A percentile compares a stretch with the other conserved stretches of the same genome.
These are phyloP conservation scores for Lichtheimia hyalospora DNA, from an alignment of 371 early-diverging fungal genomes.

Conservation along the genomic window DNA sequence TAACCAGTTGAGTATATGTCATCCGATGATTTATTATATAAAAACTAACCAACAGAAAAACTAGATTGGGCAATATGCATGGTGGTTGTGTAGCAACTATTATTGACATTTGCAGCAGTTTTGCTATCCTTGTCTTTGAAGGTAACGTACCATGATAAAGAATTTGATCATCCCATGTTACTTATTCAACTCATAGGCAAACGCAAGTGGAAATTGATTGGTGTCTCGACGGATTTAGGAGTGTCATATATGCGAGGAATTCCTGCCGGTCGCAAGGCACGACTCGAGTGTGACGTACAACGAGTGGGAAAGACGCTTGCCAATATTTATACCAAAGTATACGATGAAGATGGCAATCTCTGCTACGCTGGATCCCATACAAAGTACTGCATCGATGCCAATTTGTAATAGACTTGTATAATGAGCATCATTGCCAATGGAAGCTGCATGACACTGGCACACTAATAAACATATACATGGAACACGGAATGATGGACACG, in stretches of 20 bases:
- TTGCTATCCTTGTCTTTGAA: constrained; percentile 24
- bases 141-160: constrained; percentile 6
- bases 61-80: constrained; percentile 34
- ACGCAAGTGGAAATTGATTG: constrained; percentile 27
- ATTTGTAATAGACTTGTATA: too few relatives aligned
- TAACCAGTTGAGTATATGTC: constrained; percentile 22
- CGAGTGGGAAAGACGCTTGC: constrained; percentile 36
- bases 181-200: constrained; percentile 11
- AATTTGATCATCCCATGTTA: background rate
- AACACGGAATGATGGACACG: too few relatives aligned
- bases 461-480: too few relatives aligned
- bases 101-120: constrained; percentile 49
- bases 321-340: constrained; percentile 37
- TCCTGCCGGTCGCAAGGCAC: constrained; percentile 24
- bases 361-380: constrained; percentile 45
- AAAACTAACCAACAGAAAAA: background rate
- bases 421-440: too few relatives aligned
- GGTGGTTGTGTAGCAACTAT: constrained; percentile 48
- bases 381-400: constrained; percentile 32
- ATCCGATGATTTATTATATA: constrained; percentile 1
- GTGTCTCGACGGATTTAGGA: constrained; percentile 40
- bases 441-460: too few relatives aligned
- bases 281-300: constrained; percentile 38
- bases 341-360: constrained; percentile 23
- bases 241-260: constrained; percentile 34